Evolutionary conservation across 2,329 filamentous ascomycete species (phyloP), one percentile per base, ranked within the genome.

Genomic region (Harringtonia aguacate): DNA sequence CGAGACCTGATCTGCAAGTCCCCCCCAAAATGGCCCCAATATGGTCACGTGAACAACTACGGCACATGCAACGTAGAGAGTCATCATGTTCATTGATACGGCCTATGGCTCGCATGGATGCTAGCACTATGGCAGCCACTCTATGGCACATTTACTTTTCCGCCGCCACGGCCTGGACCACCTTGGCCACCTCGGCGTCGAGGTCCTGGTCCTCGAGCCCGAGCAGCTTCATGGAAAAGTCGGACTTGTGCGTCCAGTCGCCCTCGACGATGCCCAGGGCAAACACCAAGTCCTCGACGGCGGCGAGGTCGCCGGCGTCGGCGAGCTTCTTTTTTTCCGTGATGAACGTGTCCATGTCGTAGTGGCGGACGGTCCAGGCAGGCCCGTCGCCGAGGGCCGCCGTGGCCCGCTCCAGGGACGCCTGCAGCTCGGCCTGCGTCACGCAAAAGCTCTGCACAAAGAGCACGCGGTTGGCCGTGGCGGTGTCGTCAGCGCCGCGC

Each of bases 271-370:
- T 61, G 2, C 70, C 69, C 2, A 73, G 54, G 29, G 24, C 69
- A 48, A 70, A 73, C 3, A 73, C 70, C 48, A 73, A 58, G 36
- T 71, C 64, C 53, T 72, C 67, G 28, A 67, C 54, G 0, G 66
- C 63, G 2, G 56, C 56, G 15, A 47, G 49, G 28, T 69, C 57
- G 0, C 61, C 68, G 0, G 52, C 56, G 14, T 68, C 60, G n/a
- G 60, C 61, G 44, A 56, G 56, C 8, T 48, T 49, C 53, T 63
- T 65, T 39, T 65, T 53, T 35, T 61, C 53, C 22, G 55, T 51
- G 12, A 73, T 58, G 36, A 64, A 72, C 1, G 53, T 52, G 10
- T 65, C 61, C 0, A 64, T 64, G 36, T 69, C 60, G 1, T 61
- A 43, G 21, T 57, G 48, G 13, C 53, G 55, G 15, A 56, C 52